Conservation (phyloP, 768 basidiomycete genomes). For the Agrocybe praecox region DNA sequence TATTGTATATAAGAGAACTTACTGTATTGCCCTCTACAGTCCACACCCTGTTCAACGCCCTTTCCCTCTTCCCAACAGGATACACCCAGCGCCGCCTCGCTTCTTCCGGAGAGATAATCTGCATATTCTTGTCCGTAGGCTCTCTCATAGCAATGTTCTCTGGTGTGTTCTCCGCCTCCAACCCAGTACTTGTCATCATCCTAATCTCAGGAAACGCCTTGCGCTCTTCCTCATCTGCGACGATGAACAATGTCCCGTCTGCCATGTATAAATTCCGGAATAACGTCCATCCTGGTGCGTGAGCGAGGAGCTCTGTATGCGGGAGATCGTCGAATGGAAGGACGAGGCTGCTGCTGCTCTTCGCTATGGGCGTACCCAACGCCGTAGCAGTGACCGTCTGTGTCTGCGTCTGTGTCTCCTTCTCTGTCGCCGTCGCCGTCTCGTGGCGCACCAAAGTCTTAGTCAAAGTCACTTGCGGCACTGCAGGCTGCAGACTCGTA, state of each 20-base stretch:
- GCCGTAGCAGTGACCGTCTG: constrained; percentile 7
- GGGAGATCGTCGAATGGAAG: constrained; percentile 36
- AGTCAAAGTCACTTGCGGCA: constrained; percentile 4
- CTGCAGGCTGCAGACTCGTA: constrained; percentile 17
- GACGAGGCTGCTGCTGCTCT: constrained; percentile 14
- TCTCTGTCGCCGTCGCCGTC: constrained; percentile 7
- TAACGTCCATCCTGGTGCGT: constrained; percentile 85
- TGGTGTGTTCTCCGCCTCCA: constrained; percentile 55
- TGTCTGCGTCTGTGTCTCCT: constrained; percentile 11
- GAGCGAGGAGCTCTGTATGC: constrained; percentile 57
- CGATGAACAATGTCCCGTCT: constrained; percentile 77
- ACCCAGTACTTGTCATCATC: constrained; percentile 70
- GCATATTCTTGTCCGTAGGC: constrained; percentile 66
- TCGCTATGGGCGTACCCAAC: constrained; percentile 11
- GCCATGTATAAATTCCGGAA: constrained; percentile 85
- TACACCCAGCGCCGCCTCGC: constrained; percentile 65
- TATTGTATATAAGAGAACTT: constrained; percentile 8
- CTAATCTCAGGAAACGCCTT: constrained; percentile 42
- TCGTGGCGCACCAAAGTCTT: neutral
- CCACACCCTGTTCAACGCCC: constrained; percentile 52
- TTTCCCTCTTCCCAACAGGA: constrained; percentile 17
- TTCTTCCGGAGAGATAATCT: constrained; percentile 58
- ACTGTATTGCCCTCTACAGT: constrained; percentile 77
- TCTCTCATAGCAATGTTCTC: constrained; percentile 70
- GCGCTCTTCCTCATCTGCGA: constrained; percentile 32